Evolutionary conservation across 1,284 basidiomycete genomes (phyloP).

Genomic region (Ganoderma boninense): DNA sequence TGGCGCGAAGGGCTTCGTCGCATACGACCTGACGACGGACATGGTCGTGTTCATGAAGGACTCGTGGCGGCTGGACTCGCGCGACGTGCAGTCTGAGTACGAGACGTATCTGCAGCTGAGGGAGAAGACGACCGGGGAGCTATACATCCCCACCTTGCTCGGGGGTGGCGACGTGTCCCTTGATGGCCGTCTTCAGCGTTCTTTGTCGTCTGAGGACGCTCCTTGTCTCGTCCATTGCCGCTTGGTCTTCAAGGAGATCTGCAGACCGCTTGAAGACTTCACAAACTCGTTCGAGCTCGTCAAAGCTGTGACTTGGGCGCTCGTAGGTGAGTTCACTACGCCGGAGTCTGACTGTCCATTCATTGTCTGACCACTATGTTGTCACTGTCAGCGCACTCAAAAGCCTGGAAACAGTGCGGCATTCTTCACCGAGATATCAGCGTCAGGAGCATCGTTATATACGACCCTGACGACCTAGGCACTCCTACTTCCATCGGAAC

Average conservation of each 20-base stretch:
- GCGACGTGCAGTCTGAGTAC: neutral
- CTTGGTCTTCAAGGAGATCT: constrained; percentile 17
- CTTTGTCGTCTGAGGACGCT: neutral
- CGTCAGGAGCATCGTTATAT: constrained; percentile 17
- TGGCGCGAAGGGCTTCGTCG: constrained; percentile 9
- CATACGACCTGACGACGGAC: neutral
- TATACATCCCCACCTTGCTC: constrained; percentile 14
- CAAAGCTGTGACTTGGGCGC: constrained; percentile 7
- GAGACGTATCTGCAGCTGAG: constrained; percentile 3
- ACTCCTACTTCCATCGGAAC: neutral
- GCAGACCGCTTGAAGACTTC: constrained; percentile 15
- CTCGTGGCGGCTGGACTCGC: constrained; percentile 8
- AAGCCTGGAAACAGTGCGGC: constrained; percentile 8
- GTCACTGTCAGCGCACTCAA: constrained; percentile 4
- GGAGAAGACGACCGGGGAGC: neutral
- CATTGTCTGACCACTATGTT: neutral
- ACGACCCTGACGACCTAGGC: constrained; percentile 1
- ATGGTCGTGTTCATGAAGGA: constrained; percentile 8
- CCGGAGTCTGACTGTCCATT: too few species aligned
- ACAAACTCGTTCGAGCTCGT: constrained; percentile 3
- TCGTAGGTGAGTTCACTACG: constrained; percentile 10
- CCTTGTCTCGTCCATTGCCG: constrained; percentile 10
- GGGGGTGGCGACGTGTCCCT: constrained; percentile 13
- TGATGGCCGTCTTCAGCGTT: neutral
- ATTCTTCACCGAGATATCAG: constrained; percentile 23